Evolutionary conservation across 1,284 basidiomycete genomes (phyloP).

Genomic region (Rhodotorula sp.): DNA sequence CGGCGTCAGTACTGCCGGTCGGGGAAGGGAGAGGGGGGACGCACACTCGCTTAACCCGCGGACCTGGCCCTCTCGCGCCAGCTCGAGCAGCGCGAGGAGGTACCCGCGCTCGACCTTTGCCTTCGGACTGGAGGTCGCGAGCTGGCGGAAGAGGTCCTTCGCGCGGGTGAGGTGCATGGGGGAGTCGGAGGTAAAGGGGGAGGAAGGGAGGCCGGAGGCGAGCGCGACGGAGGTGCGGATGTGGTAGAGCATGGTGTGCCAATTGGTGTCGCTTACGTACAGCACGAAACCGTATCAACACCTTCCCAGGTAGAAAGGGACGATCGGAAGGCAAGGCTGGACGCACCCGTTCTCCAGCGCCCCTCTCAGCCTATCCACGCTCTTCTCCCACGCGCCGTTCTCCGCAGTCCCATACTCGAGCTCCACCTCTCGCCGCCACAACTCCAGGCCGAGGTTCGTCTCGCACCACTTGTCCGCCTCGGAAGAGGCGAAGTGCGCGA

Average conservation of each 20-base stretch:
- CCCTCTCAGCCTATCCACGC: constrained; percentile 66
- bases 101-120: constrained; percentile 70
- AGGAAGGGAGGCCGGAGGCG: constrained; percentile 52
- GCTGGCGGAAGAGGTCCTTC: constrained; percentile 60
- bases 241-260: constrained; percentile 66
- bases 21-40: neutral
- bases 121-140: constrained; percentile 60
- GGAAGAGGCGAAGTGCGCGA: constrained; percentile 31
- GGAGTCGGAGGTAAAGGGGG: neutral
- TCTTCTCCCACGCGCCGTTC: constrained; percentile 52
- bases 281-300: neutral
- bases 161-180: constrained; percentile 52
- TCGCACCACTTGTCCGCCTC: constrained; percentile 51
- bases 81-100: constrained; percentile 66
- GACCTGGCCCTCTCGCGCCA: constrained; percentile 13
- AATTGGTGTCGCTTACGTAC: constrained; percentile 66
- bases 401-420: constrained; percentile 32
- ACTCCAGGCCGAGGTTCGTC: constrained; percentile 69
- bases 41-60: constrained; percentile 52
- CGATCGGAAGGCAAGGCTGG: neutral
- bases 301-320: neutral
- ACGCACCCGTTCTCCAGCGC: constrained; percentile 50
- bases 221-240: constrained; percentile 62
- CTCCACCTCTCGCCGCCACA: constrained; percentile 47
- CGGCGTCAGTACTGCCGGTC: constrained; percentile 10